Percentiles rank a stretch among this genome's conserved stretches.
Evolutionary conservation across 192 early-diverging fungal genomes (phyloP).

Genomic region (Dissophora ornata): DNA sequence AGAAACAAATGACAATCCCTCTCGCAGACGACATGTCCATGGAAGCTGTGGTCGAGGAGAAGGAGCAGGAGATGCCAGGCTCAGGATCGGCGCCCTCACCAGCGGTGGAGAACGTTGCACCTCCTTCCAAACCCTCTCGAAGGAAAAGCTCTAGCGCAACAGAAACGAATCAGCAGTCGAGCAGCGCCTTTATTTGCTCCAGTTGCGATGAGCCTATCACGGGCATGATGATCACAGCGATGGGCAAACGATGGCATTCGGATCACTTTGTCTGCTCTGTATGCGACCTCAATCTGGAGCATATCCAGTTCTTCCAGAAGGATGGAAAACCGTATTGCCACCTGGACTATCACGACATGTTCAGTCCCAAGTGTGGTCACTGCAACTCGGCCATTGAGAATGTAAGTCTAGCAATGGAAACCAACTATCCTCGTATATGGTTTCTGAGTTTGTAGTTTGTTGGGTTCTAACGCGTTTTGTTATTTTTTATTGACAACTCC

Average conservation of each 20-base stretch:
- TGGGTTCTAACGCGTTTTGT: too few species aligned
- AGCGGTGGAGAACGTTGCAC: not conserved
- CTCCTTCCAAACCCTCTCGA: constrained; percentile 1
- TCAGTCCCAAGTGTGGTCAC: constrained; percentile 66
- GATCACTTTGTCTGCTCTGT: constrained; percentile 62
- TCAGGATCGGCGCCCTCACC: not conserved
- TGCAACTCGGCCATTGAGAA: constrained; percentile 68
- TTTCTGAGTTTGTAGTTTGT: too few species aligned
- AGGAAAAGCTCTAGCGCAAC: not conserved
- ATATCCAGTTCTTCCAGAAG: constrained; percentile 65
- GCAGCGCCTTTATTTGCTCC: constrained; percentile 35
- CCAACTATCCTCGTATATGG: too few species aligned
- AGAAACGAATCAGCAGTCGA: not conserved
- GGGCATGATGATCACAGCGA: constrained; percentile 60
- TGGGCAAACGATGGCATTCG: constrained; percentile 68
- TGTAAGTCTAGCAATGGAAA: too few species aligned
- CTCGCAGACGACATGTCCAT: constrained; percentile 18
- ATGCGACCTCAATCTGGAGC: constrained; percentile 58
- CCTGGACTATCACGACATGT: constrained; percentile 64
- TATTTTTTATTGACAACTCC: too few species aligned
- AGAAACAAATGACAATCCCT: constrained; percentile 7
- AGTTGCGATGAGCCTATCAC: constrained; percentile 59
- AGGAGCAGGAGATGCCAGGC: not conserved
- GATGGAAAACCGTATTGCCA: constrained; percentile 67
- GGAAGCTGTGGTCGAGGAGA: constrained; percentile 11